Evolutionary conservation across 108 stramenopile genomes (phyloP), one percentile per base, ranked within the genome.

Genomic region (Skeletonema menzelii): DNA sequence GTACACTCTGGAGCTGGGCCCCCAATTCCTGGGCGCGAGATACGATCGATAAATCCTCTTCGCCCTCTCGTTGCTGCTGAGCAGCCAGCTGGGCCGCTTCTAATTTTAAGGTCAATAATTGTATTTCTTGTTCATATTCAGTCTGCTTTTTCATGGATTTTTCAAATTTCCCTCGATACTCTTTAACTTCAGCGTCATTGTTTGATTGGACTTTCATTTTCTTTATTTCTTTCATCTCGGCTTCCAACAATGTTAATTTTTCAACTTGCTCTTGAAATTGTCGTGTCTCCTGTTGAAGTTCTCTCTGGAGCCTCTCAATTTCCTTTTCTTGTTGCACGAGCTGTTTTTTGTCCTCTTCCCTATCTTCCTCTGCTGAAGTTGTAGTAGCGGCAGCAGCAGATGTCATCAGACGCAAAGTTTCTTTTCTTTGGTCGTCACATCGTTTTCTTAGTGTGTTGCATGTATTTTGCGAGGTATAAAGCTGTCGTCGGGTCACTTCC

Each of bases 391-490:
- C 53, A 67, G 20, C 37, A 58, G 20, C 35, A 34, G 30, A 53
- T 24, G 61, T 30, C 67, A 60, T 20, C 10, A 72, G 37, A 27
- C 10, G 47, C 24, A 79, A 63, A 63, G 61, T 40, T 27, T 79
- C 78, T n/a, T 20, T 72, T 35, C 67, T 30, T 5, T 73, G 78
- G 56, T 69, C 72, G 24, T 79, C 72, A 27, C 65, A 59, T 63
- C 78, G 59, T 44, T 69, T 69, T 47, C 69, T 59, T 27, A 79
- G 62, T 8, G 71, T 59, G 15, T 15, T 63, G 44, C 78, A 79
- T 58, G 72, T 79, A 42, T 79, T 68, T 58, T 79, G 78, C 1
- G 78, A 79, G 19, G 60, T 55, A 62, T 79, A 79, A 8, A 79
- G 67, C 37, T 79, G 67, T 28, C 72, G 67, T 46, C 72, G 71